Base-by-base conservation (phyloP, 1,284 basidiomycete genomes). In the Ceratobasidium sp. region DNA sequence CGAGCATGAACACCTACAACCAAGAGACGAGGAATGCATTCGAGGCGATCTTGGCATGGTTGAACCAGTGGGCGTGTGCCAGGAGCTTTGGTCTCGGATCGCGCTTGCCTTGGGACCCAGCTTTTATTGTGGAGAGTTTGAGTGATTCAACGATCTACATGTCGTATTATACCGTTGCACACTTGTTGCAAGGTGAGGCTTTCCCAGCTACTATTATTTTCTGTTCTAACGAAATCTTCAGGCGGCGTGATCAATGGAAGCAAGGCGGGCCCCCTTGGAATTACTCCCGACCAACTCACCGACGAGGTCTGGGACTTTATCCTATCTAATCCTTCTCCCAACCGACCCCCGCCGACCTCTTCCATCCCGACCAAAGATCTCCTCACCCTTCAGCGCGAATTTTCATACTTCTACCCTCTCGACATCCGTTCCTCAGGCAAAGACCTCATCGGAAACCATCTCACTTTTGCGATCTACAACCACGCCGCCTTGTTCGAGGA, bases 91-190 rank as follows among this genome's bases (percentile, higher is more conserved):
- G 98, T 75, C 87, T 99, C 75, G 98, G 98, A 41, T 97, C 97
- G 14, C 93, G 93, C 80, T 85, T 99, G 74, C 98, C 98, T 1
- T 99, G 97, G 96, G 97, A 99, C 81, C 93, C 91, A 16, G 90
- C 95, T 72, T 98, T 97, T 88, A 87, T 99, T 78, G 96, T 99
- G 63, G 98, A 99, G 83, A 96, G 94, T 78, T 83, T 99, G 80
- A 96, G 93, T 77, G 98, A 99, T 82, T 98, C 97, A 14, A 99
- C 98, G 32, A 93, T 99, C 81, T 99, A 99, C 85, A 98, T 98
- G 96, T 88, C 93, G 41, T 99, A 98, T 84, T 99, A 99, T 84
- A 98, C 98, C 6, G 88, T 99, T 74, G 89, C 96, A 7, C 91
- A 98, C 81, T 84, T 96, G 41, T 84, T 98, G 74, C 96, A 98